Base-by-base conservation (phyloP, 129 eudicot species). In the Centaurea solstitialis region DNA sequence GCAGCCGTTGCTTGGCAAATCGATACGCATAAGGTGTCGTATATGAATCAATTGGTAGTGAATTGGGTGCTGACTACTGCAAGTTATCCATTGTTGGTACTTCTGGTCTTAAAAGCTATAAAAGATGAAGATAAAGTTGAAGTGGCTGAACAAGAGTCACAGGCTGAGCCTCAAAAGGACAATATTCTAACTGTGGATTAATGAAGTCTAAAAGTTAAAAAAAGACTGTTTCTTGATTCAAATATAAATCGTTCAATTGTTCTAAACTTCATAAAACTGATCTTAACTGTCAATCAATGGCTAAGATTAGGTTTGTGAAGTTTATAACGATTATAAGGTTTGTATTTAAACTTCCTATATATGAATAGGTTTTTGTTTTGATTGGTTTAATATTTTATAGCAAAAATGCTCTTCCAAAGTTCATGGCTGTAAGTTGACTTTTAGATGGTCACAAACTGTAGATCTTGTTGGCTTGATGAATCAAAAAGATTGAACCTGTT, bases 1-100 rank as follows among this genome's bases (percentile, higher is more conserved):
- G 97, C 89, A 6, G 97, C 93, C 22, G 89, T 89, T 50, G 90
- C 97, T 37, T 93, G 97, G 98, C 98, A 93, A 80, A 78, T 91
- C 26, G 98, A 93, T 78, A 41, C 88, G 2, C 93, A 85, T 74
- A 89, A 87, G 0, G 94, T 87, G n/a, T 84, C 98, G 20, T 91
- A 82, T 62, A 33, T 91, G 82, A 80, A 81, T 70, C 90, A 93
- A 69, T 79, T 93, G 66, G 76, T 88, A 9, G 80, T 82, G 22
- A 93, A 93, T 68, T 93, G 98, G 98, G 87, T 41, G 6, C 81
- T 93, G 7, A 89, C 92, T 24, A 91, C 98, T 22, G 59, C 86
- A 40, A 91, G 98, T 87, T 93, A 82, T 50, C 82, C 82, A 43
- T 67, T 93, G 67, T 82, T 95, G 89, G 90, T 70, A 9, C 71